Base-by-base conservation (phyloP, 345 rosid genomes). In the Noccaea bulbosa region DNA sequence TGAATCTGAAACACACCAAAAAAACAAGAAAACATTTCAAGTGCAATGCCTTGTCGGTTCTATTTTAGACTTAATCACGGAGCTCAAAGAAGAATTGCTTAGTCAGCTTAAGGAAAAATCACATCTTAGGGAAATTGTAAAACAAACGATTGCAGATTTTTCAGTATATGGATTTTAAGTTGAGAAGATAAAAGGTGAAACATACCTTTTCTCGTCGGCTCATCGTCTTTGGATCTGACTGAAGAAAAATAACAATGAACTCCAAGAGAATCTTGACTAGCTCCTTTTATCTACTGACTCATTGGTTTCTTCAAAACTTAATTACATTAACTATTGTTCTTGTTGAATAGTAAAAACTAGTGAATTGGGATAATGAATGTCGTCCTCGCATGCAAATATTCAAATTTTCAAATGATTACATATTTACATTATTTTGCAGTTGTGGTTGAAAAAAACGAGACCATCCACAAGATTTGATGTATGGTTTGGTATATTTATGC, bases 261-360 rank as follows among this genome's bases (percentile, higher is more conserved):
- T 34, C 60, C 11, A 15, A 55, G 27, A 15, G 61, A 34, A n/a
- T 40, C 14, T 11, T 40, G 1, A 1, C 8, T 44, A 24, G 8
- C 15, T 33, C 53, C 51, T 9, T 8, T 34, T 8, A 39, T 4
- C 22, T 52, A n/a, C 7, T 34, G 52, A 51, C 75, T 38, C 47
- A 1, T 51, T 45, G 54, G 61, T 62, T 40, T 48, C 55, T 57
- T 46, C 61, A 67, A 67, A 43, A 53, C 14, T 38, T 46, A 6
- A 63, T 27, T 15, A 45, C 7, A 37, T 55, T 16, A 56, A 37
- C 62, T 37, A 38, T 16, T 57, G 17, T 39, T 3, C 15, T 22
- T 59, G 48, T 11, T 46, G 5, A 14, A 27, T 30, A n/a, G n/a
- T n/a, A 10, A 17, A 57, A 12, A 37, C 7, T 40, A 60, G 12